These are phyloP conservation scores for Sarcocystis neurona DNA, from an alignment of 169 alveolate species.

Conservation along the genomic window DNA sequence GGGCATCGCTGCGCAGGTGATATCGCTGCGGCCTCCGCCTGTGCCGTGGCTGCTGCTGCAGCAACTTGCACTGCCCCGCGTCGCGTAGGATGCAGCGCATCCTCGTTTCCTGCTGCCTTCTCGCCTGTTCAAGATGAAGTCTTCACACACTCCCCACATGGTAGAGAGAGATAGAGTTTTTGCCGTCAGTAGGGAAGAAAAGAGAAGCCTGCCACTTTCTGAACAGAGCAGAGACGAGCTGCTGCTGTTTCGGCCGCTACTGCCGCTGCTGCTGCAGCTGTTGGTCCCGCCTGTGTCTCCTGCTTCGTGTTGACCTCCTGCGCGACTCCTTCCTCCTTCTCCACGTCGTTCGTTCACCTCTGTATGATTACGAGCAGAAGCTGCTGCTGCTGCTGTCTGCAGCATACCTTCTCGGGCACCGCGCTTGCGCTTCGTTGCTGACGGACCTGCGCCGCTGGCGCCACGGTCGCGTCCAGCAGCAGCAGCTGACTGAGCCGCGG, in stretches of 20 bases:
- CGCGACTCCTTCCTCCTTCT: background rate
- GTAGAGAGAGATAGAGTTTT: background rate
- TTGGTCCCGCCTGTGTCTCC: background rate
- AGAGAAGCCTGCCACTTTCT: background rate
- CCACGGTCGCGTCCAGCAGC: too few relatives aligned
- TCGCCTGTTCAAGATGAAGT: too few relatives aligned
- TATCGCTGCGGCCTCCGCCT: background rate
- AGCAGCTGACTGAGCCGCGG: too few relatives aligned
- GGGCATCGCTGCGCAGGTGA: background rate
- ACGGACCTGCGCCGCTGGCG: too few relatives aligned
- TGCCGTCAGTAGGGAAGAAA: background rate
- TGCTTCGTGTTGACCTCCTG: background rate
- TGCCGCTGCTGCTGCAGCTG: background rate
- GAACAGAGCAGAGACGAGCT: background rate
- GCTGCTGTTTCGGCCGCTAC: background rate
- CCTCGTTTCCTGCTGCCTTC: too few relatives aligned
- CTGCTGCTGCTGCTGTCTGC: too few relatives aligned
- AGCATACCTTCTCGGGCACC: too few relatives aligned
- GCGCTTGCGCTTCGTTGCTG: too few relatives aligned
- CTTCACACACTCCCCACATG: background rate
- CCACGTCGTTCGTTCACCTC: too few relatives aligned
- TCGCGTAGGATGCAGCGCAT: background rate
- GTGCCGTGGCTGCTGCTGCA: background rate
- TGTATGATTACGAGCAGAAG: too few relatives aligned
- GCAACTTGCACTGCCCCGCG: background rate